Conservation (phyloP, 2,329 filamentous ascomycete genomes). For the Ophiocordyceps camponoti-floridani region DNA sequence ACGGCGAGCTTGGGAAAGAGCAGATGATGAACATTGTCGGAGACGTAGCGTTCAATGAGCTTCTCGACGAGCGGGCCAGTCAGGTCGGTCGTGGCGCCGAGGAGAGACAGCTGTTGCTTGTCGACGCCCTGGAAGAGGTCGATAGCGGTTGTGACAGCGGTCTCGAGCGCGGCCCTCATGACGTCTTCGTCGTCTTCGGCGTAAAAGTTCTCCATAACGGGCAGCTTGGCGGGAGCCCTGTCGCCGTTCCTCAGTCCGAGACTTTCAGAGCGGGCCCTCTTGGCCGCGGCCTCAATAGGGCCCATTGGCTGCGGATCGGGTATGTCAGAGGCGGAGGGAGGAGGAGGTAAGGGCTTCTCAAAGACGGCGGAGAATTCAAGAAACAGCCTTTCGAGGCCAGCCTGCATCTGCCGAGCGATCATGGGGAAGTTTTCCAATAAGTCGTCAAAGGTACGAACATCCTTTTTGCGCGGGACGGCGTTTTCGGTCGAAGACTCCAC, state of each 20-base stretch:
- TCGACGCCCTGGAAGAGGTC: constrained; percentile 93
- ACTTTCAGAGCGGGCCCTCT: constrained; percentile 35
- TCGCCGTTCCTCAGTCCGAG: constrained; percentile 16
- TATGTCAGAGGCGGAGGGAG: constrained; percentile 42
- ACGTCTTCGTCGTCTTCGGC: constrained; percentile 82
- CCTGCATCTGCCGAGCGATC: constrained; percentile 92
- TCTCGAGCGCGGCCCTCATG: constrained; percentile 78
- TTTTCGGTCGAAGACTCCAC: constrained; percentile 21
- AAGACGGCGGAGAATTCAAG: constrained; percentile 76
- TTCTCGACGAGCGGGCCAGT: constrained; percentile 85
- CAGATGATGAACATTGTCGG: constrained; percentile 81
- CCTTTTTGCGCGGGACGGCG: constrained; percentile 50
- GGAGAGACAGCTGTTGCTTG: constrained; percentile 79
- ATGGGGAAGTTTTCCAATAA: constrained; percentile 82
- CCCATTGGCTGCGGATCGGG: constrained; percentile 40
- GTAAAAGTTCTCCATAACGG: constrained; percentile 46
- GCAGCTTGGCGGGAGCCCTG: constrained; percentile 16
- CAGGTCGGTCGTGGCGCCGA: constrained; percentile 84
- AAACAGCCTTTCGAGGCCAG: constrained; percentile 75
- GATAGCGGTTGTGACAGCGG: constrained; percentile 80
- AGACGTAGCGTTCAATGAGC: constrained; percentile 85
- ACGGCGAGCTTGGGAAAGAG: constrained; percentile 70
- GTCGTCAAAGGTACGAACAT: constrained; percentile 80
- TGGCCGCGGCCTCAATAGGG: constrained; percentile 35
- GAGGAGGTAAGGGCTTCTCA: constrained; percentile 66